These are phyloP conservation scores for Ophiostoma montium DNA, from an alignment of 2,329 filamentous ascomycete species.

Conservation along the genomic window DNA sequence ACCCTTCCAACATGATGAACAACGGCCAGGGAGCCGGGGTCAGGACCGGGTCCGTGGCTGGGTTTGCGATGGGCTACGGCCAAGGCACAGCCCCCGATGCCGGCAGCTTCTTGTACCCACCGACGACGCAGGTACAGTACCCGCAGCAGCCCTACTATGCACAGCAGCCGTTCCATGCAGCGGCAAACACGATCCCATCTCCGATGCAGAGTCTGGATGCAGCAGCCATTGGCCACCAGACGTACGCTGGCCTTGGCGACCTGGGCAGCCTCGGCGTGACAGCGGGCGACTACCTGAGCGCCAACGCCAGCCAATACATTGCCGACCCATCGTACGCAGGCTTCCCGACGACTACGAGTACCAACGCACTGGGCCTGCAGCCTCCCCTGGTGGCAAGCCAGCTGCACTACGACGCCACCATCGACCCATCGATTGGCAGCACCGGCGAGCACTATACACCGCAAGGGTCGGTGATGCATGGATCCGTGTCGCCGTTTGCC, in stretches of 20 bases:
- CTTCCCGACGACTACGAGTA: constrained; percentile 14
- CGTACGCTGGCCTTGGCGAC: no score
- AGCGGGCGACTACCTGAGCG: constrained; percentile 11
- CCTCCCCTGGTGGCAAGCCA: constrained; percentile 14
- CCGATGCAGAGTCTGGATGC: constrained; percentile 15
- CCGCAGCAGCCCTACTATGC: constrained; percentile 10
- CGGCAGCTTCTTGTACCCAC: constrained; percentile 5
- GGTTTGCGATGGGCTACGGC: constrained; percentile 13
- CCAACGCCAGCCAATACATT: constrained; percentile 19
- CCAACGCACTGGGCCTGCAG: constrained; percentile 26
- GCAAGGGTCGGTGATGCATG: constrained; percentile 26
- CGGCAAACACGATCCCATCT: constrained; percentile 8
- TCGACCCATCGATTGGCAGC: constrained; percentile 19
- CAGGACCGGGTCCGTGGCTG: no score
- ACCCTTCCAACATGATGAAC: constrained; percentile 7
- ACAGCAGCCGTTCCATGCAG: constrained; percentile 3
- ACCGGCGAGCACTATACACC: constrained; percentile 22
- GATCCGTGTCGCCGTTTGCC: constrained; percentile 27
- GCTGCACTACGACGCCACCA: constrained; percentile 21
- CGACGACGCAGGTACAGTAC: constrained; percentile 12
- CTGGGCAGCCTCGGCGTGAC: constrained; percentile 20
- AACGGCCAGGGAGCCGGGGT: neutral
- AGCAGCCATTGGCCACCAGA: constrained; percentile 5
- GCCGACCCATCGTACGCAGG: constrained; percentile 21
- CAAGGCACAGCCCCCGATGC: constrained; percentile 10